Conservation (phyloP, 2,329 filamentous ascomycete genomes). For the Hymenoscyphus scutula region DNA sequence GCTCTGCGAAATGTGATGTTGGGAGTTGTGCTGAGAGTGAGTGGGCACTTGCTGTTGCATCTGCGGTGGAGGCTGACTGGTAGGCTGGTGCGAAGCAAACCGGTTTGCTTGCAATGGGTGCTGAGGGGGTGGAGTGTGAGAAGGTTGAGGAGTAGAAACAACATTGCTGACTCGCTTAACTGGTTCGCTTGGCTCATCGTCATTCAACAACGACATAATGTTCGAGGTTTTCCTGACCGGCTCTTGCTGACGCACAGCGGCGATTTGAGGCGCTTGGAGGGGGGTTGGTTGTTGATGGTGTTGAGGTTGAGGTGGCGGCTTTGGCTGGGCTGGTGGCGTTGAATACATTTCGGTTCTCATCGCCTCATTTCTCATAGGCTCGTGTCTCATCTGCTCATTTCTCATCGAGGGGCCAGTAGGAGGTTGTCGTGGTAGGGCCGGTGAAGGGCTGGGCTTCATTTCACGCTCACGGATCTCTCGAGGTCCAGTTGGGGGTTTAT, state of each 20-base stretch:
- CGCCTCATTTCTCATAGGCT: slow-evolving; percentile 20
- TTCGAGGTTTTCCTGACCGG: slow-evolving; percentile 59
- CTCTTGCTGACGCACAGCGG: slow-evolving; percentile 42
- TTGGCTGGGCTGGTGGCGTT: slow-evolving; percentile 19
- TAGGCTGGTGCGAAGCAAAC: slow-evolving; percentile 42
- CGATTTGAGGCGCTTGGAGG: slow-evolving; percentile 37
- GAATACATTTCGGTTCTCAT: slow-evolving; percentile 29
- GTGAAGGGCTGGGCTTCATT: slow-evolving; percentile 30
- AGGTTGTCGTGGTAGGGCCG: slow-evolving; percentile 26
- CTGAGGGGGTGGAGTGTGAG: slow-evolving; percentile 31
- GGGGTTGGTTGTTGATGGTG: slow-evolving; percentile 19
- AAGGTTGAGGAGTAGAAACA: slow-evolving; percentile 22
- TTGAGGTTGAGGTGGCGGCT: slow-evolving; percentile 15
- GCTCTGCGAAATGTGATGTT: slow-evolving; percentile 39
- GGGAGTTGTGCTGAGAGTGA: slow-evolving; percentile 27
- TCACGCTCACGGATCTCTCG: slow-evolving; percentile 14
- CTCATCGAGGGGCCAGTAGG: slow-evolving; percentile 28
- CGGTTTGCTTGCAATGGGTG: slow-evolving; percentile 28
- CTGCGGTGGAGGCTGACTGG: slow-evolving; percentile 26
- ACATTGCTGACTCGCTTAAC: slow-evolving; percentile 31
- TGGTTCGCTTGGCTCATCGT: slow-evolving; percentile 45
- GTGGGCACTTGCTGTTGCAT: slow-evolving; percentile 39
- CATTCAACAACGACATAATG: slow-evolving; percentile 60
- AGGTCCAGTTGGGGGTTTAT: slow-evolving; percentile 22
- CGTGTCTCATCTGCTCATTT: too few species aligned